Conservation (phyloP, 2,329 filamentous ascomycete genomes). For the Lecanicillium sp. region DNA sequence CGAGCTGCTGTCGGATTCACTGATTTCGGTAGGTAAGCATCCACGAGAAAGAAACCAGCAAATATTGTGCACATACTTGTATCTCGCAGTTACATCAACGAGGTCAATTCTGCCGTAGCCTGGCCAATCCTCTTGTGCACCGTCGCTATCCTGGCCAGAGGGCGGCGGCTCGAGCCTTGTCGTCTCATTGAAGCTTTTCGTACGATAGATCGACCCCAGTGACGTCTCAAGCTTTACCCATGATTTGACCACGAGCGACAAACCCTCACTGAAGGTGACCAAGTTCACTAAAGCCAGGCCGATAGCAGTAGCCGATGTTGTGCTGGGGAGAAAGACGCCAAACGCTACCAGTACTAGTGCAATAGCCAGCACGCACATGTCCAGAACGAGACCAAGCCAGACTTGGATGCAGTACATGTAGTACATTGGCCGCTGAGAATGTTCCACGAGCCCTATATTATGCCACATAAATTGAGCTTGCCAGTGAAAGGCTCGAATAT, state of each 20-base stretch:
- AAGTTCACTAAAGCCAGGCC: constrained; percentile 6
- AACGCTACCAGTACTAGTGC: constrained; percentile 27
- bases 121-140: constrained; percentile 7
- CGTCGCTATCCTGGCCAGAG: not conserved
- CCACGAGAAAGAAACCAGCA: no score
- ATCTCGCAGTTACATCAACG: constrained; percentile 5
- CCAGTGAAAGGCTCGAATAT: constrained; percentile 49
- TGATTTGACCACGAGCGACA: constrained; percentile 3
- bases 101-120: constrained; percentile 5
- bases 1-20: not conserved
- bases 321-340: constrained; percentile 1
- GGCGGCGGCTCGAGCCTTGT: constrained; percentile 4
- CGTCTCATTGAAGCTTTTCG: constrained; percentile 4
- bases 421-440: constrained; percentile 47
- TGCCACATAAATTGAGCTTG: constrained; percentile 30
- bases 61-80: constrained; percentile 1
- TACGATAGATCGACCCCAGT: constrained; percentile 5
- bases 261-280: constrained; percentile 5
- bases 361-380: constrained; percentile 36
- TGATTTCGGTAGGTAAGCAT: not conserved
- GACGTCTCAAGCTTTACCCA: constrained; percentile 9
- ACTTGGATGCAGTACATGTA: constrained; percentile 45
- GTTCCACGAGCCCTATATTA: constrained; percentile 39
- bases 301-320: constrained; percentile 3
- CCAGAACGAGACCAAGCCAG: constrained; percentile 44